Base-by-base conservation (phyloP, 495 filamentous ascomycete genomes). In the Lentithecium fluviatile region DNA sequence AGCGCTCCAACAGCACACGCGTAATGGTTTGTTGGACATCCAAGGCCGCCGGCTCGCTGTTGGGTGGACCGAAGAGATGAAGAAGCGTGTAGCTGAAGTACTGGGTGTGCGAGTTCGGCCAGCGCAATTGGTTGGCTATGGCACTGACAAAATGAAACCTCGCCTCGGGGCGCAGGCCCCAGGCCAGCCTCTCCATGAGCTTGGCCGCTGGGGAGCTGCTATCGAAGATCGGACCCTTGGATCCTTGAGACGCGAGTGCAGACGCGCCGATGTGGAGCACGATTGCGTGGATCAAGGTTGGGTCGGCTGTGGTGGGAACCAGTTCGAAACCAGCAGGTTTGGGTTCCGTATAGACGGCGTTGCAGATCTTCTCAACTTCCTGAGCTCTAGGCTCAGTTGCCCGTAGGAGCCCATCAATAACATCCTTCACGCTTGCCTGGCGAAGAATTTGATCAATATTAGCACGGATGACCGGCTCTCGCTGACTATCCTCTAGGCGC, bases 21-120 rank as follows among this genome's bases (percentile, higher is more conserved):
- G 89, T 88, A 62, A 97, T 89, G 72, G 95, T 89, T 74, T 97
- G 86, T 26, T 91, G 87, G 50, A 96, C 85, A 54, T 94, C 89
- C 1, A 80, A 81, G 69, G 90, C 87, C 67, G 91, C 86, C 32
- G 86, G 83, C 70, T 95, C 90, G 45, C 83, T 85, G 76, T 66
- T 92, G 86, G 58, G 83, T 81, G 60, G 60, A 13, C 88, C 88
- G 72, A 97, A 97, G 55, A 99, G 77, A 66, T 93, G 86, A 42
- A 97, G 80, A 17, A 97, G 81, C 15, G 89, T 83, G 70, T 91
- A 88, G 71, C 85, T 90, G 76, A 96, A 99, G 76, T 92, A 97
- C 69, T 95, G 87, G 17, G 94, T 97, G 67, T 92, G 83, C 65
- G 85, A 87, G 69, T 91, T 95, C 1, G 91, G 88, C 66, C 88